Evolutionary conservation across 202 grass and related monocot species (phyloP).

Genomic region (Setaria viridis): DNA sequence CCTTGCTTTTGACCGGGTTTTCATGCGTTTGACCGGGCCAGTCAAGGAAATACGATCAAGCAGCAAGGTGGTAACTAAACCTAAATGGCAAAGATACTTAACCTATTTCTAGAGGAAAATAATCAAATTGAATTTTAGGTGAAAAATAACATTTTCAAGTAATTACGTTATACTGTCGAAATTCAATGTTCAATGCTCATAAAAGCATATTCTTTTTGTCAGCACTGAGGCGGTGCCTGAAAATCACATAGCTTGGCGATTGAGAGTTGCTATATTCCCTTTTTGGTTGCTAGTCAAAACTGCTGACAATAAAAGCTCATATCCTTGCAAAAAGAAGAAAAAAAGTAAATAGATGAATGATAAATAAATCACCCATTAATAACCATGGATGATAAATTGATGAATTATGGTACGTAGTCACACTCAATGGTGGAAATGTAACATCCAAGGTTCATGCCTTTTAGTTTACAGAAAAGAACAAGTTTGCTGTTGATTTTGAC

Average conservation of each 20-base stretch:
- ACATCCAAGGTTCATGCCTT: background rate
- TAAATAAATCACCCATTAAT: background rate
- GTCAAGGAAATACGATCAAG: conserved; percentile 9
- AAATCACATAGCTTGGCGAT: background rate
- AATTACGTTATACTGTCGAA: background rate
- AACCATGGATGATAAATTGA: background rate
- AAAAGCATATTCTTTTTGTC: background rate
- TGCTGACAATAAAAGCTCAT: too few relatives aligned
- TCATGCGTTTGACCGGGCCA: conserved; percentile 29
- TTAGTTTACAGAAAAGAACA: conserved; percentile 24
- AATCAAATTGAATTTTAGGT: background rate
- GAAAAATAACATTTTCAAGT: background rate
- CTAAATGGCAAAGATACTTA: background rate
- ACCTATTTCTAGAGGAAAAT: background rate
- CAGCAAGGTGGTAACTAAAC: background rate
- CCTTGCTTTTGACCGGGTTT: conserved; percentile 42
- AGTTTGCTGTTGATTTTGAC: conserved; percentile 9
- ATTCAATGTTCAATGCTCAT: background rate
- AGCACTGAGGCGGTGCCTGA: too few relatives aligned
- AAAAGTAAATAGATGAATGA: background rate
- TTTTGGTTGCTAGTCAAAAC: background rate
- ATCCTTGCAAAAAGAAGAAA: background rate
- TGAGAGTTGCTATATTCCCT: background rate
- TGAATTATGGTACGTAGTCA: conserved; percentile 30
- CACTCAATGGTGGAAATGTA: conserved; percentile 16